Evolutionary conservation across 495 filamentous ascomycete genomes (phyloP), one percentile per base, ranked within the genome.

Genomic region (Neurospora discreta): DNA sequence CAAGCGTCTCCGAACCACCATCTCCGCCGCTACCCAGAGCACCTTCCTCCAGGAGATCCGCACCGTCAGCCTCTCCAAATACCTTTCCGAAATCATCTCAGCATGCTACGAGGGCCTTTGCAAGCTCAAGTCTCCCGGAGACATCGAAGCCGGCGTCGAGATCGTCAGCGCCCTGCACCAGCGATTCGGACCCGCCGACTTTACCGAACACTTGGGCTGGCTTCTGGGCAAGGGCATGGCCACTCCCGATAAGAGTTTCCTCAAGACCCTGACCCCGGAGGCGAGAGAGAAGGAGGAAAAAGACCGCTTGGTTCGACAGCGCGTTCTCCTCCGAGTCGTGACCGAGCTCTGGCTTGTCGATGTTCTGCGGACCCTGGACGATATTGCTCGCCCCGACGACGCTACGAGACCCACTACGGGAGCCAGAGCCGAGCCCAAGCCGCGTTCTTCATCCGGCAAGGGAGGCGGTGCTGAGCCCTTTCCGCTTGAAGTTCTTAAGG

Each of bases 331-430:
- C 40, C 89, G 93, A 40, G 91, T 98, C 3, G 93, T 95, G 42
- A 98, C 95, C 13, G 96, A 99, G 79, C 86, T 99, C 39, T 99
- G 96, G 96, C 89, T 99, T 20, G 93, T 97, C 39, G 93, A 91
- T 15, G 90, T 93, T 39, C 81, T 99, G 69, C 88, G 89, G 74
- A 98, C 92, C 46, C 82, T 98, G 74, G 94, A 98, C 77, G 96
- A 99, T 81, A 90, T 93, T 69, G 87, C 88, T 68, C 87, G 91
- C 52, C 93, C 94, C 23, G 95, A 99, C 73, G 95, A 98, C 78
- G 85, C 89, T 33, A 87, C 89, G 68, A 85, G 89, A 46, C 88
- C 86, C 10, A 77, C 82, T 39, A 81, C 88, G 68, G 81, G 79
- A 39, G 85, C 89, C 75, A 81, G 84, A 20, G 81, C 83, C 0